Base-by-base conservation (phyloP, 345 rosid species). In the Aquilaria yunnanensis region DNA sequence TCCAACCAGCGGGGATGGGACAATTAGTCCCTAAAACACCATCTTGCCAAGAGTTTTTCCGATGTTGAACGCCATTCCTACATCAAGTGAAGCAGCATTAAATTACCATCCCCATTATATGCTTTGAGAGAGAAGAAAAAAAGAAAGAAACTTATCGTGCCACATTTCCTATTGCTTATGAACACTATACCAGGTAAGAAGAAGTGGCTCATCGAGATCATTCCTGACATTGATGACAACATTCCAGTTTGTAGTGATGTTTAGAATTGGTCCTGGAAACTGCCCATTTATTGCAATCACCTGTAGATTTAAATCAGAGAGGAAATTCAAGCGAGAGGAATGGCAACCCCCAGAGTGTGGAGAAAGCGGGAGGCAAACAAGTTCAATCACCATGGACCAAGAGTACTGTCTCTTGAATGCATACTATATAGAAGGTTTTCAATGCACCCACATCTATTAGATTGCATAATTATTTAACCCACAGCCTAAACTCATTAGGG, bases 31-130 rank as follows among this genome's bases (percentile, higher is more conserved):
- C 98, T 32, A 69, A 72, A 60, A 89, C 96, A 57, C 96, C 96
- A 61, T 92, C 96, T 74, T 89, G 92, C 98, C 98, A 87, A 65
- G 91, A 85, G 69, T 89, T 87, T 73, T 84, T 85, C 74, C 96
- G 75, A 37, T 82, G 85, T 47, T 92, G 96, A 65, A 87, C 45
- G 2, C 90, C 92, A 74, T 92, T 89, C 89, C 92, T 82, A 55
- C 65, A 70, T 32, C 33, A 51, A 60, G 10, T n/a, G 6, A 74
- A 67, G 29, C 23, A 37, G 51, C 14, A 49, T 56, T 58, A 61
- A 57, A 61, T 33, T 30, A 48, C 9, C 9, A 10, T 14, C 32
- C 48, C 33, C 29, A 14, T 8, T 10, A 32, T 13, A 47, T 33
- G 9, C 41, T 16, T n/a, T 5, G 34, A 48, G n/a, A 47, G 31